Base-by-base conservation (phyloP, 768 basidiomycete genomes). In the Collybia sp. region DNA sequence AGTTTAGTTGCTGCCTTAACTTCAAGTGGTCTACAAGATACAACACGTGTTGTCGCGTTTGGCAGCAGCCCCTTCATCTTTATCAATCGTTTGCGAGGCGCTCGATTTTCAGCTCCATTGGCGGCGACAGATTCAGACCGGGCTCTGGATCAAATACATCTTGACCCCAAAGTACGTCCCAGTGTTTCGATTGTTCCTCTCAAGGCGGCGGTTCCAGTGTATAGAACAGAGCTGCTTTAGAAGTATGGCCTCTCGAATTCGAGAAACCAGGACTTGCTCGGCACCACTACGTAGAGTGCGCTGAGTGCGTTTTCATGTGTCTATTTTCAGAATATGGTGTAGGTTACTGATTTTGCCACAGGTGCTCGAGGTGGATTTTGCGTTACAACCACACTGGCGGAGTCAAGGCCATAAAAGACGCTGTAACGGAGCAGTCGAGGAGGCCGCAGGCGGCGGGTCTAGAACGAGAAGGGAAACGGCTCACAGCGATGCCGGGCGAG, bases 281-380 rank as follows among this genome's bases (percentile, higher is more conserved):
- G 63, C 93, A 96, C 63, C 96, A 96, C 61, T 96, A 93, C 58
- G 89, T 97, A 1, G 94, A 96, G 68, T 97, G 94, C 58, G 91
- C 93, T 51, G 92, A 88, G 83, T 92, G 64, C 58, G 82, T 67
- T 30, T 15, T 44, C 40, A n/a, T 20, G 5, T 9, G 36, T 35
- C 2, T 34, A 15, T 46, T 15, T n/a, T n/a, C n/a, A 16, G 11
- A 16, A 46, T 43, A 32, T 16, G 46, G 15, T n/a, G 10, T 16
- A 16, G 42, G 15, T 2, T 12, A 25, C 17, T 35, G 12, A 45
- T 33, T 30, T 31, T 30, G 44, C 19, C 5, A 34, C 13, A 91
- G 88, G 65, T 85, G 90, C 56, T 89, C 58, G 93, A 97, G 64
- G 85, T 87, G 0, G 91, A 94, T 55, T 60, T 69, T 12, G 93